phyloP scores from a whole-genome alignment of 1,284 basidiomycete species.

The Gomphus bonarii region DNA sequence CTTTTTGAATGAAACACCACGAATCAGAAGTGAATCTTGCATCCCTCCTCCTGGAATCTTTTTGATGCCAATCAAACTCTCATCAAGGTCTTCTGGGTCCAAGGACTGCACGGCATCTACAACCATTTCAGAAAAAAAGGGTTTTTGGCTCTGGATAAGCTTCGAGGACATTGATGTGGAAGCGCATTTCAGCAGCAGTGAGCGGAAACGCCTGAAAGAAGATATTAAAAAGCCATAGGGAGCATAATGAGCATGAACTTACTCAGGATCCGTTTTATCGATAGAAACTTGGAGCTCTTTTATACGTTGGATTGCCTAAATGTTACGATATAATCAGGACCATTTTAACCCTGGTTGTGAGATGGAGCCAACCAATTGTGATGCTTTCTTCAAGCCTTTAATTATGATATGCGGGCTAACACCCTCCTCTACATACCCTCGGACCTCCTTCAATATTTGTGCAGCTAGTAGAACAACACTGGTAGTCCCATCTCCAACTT shows the following conservation, averaged over 20 bases:
- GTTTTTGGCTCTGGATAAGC: slow-evolving; percentile 97
- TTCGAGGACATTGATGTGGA: slow-evolving; percentile 99
- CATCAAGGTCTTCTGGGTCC: slow-evolving; percentile 91
- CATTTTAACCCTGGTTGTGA: not conserved
- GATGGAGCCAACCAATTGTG: slow-evolving; percentile 59
- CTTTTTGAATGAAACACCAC: slow-evolving; percentile 98
- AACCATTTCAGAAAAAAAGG: slow-evolving; percentile 98
- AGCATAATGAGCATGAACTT: slow-evolving; percentile 24
- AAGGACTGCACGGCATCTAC: slow-evolving; percentile 92
- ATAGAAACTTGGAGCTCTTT: slow-evolving; percentile 86
- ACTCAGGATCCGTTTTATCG: slow-evolving; percentile 87
- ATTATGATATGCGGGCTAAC: slow-evolving; percentile 97
- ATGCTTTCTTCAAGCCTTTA: slow-evolving; percentile 89
- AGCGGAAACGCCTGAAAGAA: slow-evolving; percentile 70
- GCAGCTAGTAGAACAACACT: slow-evolving; percentile 91
- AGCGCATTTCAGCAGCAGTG: slow-evolving; percentile 92
- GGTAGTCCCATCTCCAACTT: slow-evolving; percentile 98
- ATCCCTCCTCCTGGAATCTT: slow-evolving; percentile 98
- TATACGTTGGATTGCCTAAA: slow-evolving; percentile 53
- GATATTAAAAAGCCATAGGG: slow-evolving; percentile 1
- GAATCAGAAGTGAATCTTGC: slow-evolving; percentile 87
- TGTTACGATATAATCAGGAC: not conserved
- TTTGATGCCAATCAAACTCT: slow-evolving; percentile 96
- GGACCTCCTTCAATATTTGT: slow-evolving; percentile 90
- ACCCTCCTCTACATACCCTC: slow-evolving; percentile 91